phyloP scores from a whole-genome alignment of 352 stramenopile species.

The Phytophthora pluvialis region DNA sequence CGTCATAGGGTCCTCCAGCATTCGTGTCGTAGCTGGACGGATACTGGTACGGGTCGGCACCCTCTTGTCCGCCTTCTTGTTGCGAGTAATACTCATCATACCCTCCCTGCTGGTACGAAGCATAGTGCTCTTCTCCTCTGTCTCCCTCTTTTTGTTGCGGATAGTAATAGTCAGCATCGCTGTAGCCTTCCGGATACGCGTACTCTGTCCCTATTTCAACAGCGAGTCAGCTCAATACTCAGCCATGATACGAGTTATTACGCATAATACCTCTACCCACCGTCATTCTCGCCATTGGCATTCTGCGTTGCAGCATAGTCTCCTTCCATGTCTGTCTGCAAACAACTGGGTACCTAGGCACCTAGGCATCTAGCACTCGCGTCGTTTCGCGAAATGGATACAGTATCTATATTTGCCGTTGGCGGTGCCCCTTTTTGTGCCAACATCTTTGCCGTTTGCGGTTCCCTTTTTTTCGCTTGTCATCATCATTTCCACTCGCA shows the following conservation, averaged over 20 bases:
- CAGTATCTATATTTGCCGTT: background rate
- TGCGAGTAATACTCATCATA: conserved; percentile 19
- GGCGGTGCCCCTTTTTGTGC: background rate
- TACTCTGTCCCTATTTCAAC: background rate
- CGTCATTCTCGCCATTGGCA: background rate
- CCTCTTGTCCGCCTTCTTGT: conserved; percentile 9
- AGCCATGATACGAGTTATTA: background rate
- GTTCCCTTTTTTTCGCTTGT: background rate
- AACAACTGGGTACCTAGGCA: too few relatives aligned
- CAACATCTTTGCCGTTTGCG: background rate
- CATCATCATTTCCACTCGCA: background rate
- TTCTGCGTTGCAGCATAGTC: background rate
- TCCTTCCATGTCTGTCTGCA: conserved; percentile 1
- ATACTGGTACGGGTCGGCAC: conserved; percentile 6
- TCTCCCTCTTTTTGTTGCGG: conserved; percentile 5
- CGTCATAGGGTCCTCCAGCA: background rate
- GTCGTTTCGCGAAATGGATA: conserved; percentile 16
- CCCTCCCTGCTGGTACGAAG: conserved; percentile 10
- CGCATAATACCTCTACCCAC: background rate
- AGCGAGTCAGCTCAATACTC: background rate
- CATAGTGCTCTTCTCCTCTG: conserved; percentile 1
- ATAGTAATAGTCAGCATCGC: conserved; percentile 21
- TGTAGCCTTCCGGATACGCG: conserved; percentile 26
- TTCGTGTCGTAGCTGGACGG: conserved; percentile 19
- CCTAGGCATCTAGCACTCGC: too few relatives aligned